Percentiles rank a stretch among this genome's conserved stretches.
Conservation (phyloP, 306 rosid genomes). For the Fragaria vesca region DNA sequence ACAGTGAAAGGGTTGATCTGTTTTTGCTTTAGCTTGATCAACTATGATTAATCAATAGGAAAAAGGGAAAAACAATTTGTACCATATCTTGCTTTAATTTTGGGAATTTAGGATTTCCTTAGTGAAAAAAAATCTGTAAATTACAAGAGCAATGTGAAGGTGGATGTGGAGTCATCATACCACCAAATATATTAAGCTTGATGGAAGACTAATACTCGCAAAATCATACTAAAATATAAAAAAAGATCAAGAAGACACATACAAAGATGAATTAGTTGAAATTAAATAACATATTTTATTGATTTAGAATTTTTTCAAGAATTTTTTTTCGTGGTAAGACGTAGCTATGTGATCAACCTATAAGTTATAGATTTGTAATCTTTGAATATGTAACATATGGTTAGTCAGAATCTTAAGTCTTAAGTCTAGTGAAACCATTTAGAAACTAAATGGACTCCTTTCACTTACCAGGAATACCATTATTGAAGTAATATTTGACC, state of each 20-base stretch:
- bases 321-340: background rate
- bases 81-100: background rate
- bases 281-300: background rate
- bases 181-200: background rate
- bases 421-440: background rate
- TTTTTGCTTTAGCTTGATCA: constrained; percentile 3
- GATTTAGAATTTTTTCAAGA: background rate
- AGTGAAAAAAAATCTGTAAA: background rate
- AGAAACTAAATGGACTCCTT: background rate
- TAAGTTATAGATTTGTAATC: background rate
- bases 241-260: background rate
- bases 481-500: background rate
- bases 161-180: background rate
- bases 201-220: background rate
- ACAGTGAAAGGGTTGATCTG: constrained; percentile 14
- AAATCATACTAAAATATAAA: background rate
- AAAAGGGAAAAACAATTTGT: background rate
- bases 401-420: background rate
- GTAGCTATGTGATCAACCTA: background rate
- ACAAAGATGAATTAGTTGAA: background rate
- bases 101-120: background rate
- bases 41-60: background rate
- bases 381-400: background rate
- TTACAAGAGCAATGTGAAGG: background rate
- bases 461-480: background rate